Conservation (phyloP, 2,329 filamentous ascomycete species). For the Echinosphaeria canescens region DNA sequence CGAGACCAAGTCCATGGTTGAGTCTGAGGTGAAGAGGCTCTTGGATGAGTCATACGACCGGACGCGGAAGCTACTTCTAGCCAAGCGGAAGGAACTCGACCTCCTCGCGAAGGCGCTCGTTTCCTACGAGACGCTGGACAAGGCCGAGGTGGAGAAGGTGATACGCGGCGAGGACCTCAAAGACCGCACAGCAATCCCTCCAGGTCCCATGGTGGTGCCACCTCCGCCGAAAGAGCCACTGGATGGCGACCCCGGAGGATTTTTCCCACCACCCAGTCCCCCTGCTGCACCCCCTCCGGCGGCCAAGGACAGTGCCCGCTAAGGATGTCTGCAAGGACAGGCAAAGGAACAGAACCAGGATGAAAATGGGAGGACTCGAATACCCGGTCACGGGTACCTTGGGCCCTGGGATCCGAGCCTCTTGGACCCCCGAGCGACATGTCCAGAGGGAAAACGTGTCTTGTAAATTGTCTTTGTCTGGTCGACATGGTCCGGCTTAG, state of each 20-base stretch:
- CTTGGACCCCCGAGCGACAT: too few species aligned
- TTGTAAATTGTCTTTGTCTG: too few species aligned
- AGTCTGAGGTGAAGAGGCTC: slow-evolving; percentile 67
- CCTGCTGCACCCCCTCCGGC: too few species aligned
- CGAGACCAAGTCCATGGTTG: slow-evolving; percentile 71
- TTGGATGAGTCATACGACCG: slow-evolving; percentile 65
- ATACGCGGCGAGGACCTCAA: slow-evolving; percentile 68
- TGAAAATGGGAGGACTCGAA: too few species aligned
- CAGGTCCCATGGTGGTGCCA: slow-evolving; percentile 39
- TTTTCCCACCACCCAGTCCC: background rate
- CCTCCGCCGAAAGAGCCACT: slow-evolving; percentile 2
- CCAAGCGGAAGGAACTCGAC: slow-evolving; percentile 69
- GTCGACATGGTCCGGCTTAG: too few species aligned
- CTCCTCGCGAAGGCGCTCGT: slow-evolving; percentile 73
- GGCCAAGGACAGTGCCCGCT: too few species aligned
- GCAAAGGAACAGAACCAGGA: too few species aligned
- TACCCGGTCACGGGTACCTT: too few species aligned
- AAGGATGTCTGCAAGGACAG: too few species aligned
- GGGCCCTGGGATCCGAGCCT: too few species aligned
- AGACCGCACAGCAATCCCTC: slow-evolving; percentile 38
- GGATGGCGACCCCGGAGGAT: slow-evolving; percentile 1
- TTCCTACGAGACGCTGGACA: slow-evolving; percentile 82
- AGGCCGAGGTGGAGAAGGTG: slow-evolving; percentile 77
- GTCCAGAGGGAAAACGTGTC: too few species aligned
- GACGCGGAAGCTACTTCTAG: slow-evolving; percentile 46